Base-by-base conservation (phyloP, 306 rosid genomes). In the Pterocarpus santalinus region DNA sequence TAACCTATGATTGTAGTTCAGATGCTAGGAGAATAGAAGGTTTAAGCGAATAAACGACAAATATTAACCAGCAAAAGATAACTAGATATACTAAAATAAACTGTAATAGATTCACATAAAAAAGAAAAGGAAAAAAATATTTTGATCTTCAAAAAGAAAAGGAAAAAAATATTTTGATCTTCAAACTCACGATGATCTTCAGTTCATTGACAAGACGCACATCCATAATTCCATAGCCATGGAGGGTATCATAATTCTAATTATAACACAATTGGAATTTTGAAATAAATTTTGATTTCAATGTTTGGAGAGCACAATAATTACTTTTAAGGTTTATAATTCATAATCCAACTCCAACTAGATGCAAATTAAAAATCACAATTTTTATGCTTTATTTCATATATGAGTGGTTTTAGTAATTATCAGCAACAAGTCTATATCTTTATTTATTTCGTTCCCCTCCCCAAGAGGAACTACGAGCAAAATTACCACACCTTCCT, bases 121-220 rank as follows among this genome's bases (percentile, higher is more conserved):
- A 32, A 5, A n/a, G 3, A 44, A 61, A 30, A 61, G 32, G 10
- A 61, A 60, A 62, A 46, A 2, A 75, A 6, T 4, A 9, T 43
- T 75, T 76, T 46, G 35, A 62, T 62, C 72, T 35, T 64, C 52
- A 76, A 63, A 76, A 5, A n/a, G 3, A 44, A 61, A 30, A 61
- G 32, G 10, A 61, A 60, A 62, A 46, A 2, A 75, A 6, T 4
- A 9, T 43, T 75, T 76, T 46, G 35, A 62, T 62, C 72, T 35
- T 64, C 52, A 76, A 63, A 76, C 49, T 61, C 61, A 46, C 3
- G 44, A 61, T 76, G 71, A 46, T 22, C 41, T 63, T 76, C 69
- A 33, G 71, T 33, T 62, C 70, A 44, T 43, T 75, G 34, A 60
- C 33, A 75, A 69, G 16, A 9, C 57, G 6, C 11, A 7, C 57